Conservation (phyloP, 1,139 yeast genomes). For the Candida neerlandica region DNA sequence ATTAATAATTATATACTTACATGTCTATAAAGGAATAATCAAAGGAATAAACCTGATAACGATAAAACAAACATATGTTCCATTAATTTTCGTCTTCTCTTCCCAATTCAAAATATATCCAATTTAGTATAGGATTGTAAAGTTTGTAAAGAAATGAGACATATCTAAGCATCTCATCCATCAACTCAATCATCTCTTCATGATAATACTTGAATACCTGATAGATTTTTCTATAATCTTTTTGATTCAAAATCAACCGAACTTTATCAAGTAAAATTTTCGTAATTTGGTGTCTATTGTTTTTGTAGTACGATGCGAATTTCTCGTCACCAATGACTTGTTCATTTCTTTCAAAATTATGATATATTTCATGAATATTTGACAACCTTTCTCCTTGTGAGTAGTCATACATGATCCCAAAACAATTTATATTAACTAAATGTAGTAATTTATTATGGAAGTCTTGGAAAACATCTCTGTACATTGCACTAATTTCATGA, state of each 20-base stretch:
- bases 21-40: not conserved
- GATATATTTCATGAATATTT: not conserved
- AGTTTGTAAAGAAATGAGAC: slow-evolving; percentile 22
- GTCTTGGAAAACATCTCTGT: slow-evolving; percentile 5
- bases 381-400: slow-evolving; percentile 1
- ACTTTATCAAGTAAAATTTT: slow-evolving; percentile 11
- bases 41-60: too few species aligned
- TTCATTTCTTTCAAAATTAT: not conserved
- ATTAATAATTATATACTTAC: not conserved
- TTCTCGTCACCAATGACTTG: not conserved
- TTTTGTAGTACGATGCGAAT: slow-evolving; percentile 10
- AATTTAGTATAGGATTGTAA: slow-evolving; percentile 32
- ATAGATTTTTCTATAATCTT: slow-evolving; percentile 4
- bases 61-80: too few species aligned
- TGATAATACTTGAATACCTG: slow-evolving; percentile 18
- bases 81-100: slow-evolving; percentile 3
- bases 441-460: slow-evolving; percentile 5
- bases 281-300: slow-evolving; percentile 7
- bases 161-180: slow-evolving; percentile 13
- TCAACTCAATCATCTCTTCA: slow-evolving; percentile 11
- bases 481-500: slow-evolving; percentile 17
- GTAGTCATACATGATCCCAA: slow-evolving; percentile 11
- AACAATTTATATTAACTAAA: slow-evolving; percentile 13
- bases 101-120: slow-evolving; percentile 35
- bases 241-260: not conserved